Conservation (phyloP, 768 basidiomycete genomes). For the Hydnomerulius pinastri region DNA sequence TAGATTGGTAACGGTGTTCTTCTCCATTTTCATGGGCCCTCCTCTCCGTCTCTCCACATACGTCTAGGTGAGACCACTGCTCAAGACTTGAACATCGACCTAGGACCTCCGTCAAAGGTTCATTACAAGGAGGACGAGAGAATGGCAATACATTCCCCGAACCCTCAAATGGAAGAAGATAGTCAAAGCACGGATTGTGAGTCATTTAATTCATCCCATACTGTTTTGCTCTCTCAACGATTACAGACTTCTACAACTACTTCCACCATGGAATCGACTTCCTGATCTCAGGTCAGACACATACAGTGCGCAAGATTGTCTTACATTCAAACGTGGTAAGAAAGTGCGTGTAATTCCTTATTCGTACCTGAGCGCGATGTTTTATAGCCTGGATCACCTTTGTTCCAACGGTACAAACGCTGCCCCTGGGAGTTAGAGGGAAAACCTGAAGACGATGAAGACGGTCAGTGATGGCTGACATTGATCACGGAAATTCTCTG, state of each 20-base stretch:
- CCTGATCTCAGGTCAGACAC: conserved; percentile 69
- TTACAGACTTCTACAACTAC: conserved; percentile 87
- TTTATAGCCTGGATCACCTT: conserved; percentile 76
- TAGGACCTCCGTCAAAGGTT: conserved; percentile 75
- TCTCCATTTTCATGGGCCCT: conserved; percentile 64
- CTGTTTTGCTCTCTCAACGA: conserved; percentile 5
- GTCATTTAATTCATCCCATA: conserved; percentile 14
- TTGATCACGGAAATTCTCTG: neutral
- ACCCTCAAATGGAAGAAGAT: conserved; percentile 41
- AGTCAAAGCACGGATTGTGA: conserved; percentile 54
- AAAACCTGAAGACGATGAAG: conserved; percentile 79
- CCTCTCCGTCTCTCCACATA: conserved; percentile 54
- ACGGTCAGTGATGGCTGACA: conserved; percentile 47
- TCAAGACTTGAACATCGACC: conserved; percentile 76
- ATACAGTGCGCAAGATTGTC: conserved; percentile 81
- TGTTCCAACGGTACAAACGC: conserved; percentile 90
- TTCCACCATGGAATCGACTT: conserved; percentile 92
- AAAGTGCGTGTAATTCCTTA: neutral
- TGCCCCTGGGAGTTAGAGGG: conserved; percentile 91
- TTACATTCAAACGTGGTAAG: conserved; percentile 86
- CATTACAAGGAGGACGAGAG: conserved; percentile 90
- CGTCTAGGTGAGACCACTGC: conserved; percentile 75
- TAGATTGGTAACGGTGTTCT: conserved; percentile 76
- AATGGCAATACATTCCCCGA: conserved; percentile 78
- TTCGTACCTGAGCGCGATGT: conserved; percentile 2